Conservation (phyloP, 2,329 filamentous ascomycete species). For the Amauroascus verrucosus region DNA sequence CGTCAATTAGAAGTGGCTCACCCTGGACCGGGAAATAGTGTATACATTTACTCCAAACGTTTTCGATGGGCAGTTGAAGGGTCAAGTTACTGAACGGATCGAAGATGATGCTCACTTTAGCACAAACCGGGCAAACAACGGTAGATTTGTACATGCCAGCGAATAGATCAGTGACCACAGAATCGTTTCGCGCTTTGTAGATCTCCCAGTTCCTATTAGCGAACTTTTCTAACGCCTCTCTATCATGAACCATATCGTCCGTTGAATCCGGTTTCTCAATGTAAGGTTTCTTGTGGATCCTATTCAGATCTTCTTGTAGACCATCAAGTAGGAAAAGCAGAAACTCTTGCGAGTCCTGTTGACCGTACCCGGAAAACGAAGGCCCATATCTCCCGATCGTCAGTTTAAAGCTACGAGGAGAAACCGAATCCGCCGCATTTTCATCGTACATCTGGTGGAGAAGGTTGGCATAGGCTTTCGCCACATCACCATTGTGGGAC, state of each 20-base stretch:
- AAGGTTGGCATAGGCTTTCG: conserved; percentile 68
- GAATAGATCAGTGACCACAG: conserved; percentile 89
- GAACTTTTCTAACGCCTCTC: conserved; percentile 68
- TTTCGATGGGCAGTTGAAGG: conserved; percentile 77
- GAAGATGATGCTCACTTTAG: conserved; percentile 96
- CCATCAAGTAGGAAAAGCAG: conserved; percentile 89
- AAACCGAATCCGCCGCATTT: conserved; percentile 54
- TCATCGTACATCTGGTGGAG: conserved; percentile 70
- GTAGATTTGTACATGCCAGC: conserved; percentile 98
- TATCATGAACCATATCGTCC: conserved; percentile 84
- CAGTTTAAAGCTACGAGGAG: conserved; percentile 71
- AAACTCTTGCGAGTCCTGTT: conserved; percentile 97
- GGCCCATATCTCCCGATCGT: conserved; percentile 71
- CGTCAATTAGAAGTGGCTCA: conserved; percentile 57
- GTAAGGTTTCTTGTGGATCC: conserved; percentile 91
- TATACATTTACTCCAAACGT: conserved; percentile 64
- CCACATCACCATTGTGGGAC: conserved; percentile 74
- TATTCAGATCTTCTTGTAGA: conserved; percentile 87
- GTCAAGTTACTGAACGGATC: conserved; percentile 95
- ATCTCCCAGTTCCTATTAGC: conserved; percentile 85
- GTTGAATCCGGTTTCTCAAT: conserved; percentile 96
- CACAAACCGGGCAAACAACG: conserved; percentile 77
- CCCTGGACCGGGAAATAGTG: conserved; percentile 69
- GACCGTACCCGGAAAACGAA: conserved; percentile 84
- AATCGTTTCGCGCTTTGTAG: conserved; percentile 85